Conservation (phyloP, 768 basidiomycete species). For the Boletus sp. region DNA sequence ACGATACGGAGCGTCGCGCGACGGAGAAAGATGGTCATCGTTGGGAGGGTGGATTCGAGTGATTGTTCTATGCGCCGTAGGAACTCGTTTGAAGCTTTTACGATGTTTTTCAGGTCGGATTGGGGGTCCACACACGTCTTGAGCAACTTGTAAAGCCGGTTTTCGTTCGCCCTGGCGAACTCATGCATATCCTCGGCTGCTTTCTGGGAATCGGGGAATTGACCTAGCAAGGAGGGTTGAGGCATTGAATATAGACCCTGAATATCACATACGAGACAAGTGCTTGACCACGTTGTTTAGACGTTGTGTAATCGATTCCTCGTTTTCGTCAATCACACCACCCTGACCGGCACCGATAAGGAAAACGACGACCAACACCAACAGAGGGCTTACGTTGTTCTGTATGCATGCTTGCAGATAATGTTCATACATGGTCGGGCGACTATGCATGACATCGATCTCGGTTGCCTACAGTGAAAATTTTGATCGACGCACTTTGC, state of each 20-base stretch:
- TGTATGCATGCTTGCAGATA: constrained; percentile 73
- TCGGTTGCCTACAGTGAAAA: not conserved
- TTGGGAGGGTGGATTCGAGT: constrained; percentile 55
- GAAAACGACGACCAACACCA: not conserved
- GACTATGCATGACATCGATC: constrained; percentile 39
- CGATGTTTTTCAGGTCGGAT: constrained; percentile 74
- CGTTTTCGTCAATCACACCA: constrained; percentile 84
- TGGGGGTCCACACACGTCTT: constrained; percentile 82
- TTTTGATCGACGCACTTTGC: constrained; percentile 42
- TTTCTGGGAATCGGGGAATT: constrained; percentile 69
- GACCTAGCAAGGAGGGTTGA: constrained; percentile 33
- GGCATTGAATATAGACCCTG: not conserved
- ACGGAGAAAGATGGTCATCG: constrained; percentile 70
- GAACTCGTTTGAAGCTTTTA: constrained; percentile 84
- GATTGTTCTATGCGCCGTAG: constrained; percentile 72
- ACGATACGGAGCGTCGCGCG: constrained; percentile 69
- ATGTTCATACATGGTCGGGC: constrained; percentile 67
- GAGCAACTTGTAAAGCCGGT: constrained; percentile 79
- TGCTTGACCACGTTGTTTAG: constrained; percentile 56
- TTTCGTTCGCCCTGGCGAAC: constrained; percentile 88
- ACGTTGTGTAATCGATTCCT: constrained; percentile 56
- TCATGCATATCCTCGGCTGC: constrained; percentile 72
- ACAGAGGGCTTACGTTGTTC: constrained; percentile 68
- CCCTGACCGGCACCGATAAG: constrained; percentile 51
- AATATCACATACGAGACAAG: constrained; percentile 54